A percentile compares a stretch with the other conserved stretches of the same genome.
phyloP scores from a whole-genome alignment of 2,329 filamentous ascomycete species.

The Talaromyces islandicus region DNA sequence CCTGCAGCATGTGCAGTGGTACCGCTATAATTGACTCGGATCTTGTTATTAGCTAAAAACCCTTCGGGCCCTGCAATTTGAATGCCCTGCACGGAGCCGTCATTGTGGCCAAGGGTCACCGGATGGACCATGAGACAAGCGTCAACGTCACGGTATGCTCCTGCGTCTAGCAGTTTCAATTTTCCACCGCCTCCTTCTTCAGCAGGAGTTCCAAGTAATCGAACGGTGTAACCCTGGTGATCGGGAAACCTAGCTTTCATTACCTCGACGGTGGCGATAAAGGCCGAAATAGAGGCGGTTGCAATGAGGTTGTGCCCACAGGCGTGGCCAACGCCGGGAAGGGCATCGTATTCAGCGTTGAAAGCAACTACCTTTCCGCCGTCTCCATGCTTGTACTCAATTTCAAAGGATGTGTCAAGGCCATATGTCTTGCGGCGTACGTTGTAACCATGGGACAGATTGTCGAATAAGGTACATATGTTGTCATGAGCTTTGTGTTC shows the following conservation, averaged over 20 bases:
- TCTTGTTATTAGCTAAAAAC: conserved; percentile 9
- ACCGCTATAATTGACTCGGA: conserved; percentile 38
- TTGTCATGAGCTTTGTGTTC: conserved; percentile 15
- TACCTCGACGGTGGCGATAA: conserved; percentile 8
- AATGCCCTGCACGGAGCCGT: conserved; percentile 7
- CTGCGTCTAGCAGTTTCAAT: conserved; percentile 30
- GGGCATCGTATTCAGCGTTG: conserved; percentile 19
- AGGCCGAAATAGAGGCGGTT: conserved; percentile 13
- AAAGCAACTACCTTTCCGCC: conserved; percentile 14
- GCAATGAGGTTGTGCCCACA: conserved; percentile 17
- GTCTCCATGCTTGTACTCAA: conserved; percentile 12
- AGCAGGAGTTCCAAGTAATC: conserved; percentile 23
- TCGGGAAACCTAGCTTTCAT: conserved; percentile 9
- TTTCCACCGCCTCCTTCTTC: conserved; percentile 26
- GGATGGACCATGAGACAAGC: conserved; percentile 34
- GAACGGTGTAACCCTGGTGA: conserved; percentile 20
- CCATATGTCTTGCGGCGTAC: conserved; percentile 14
- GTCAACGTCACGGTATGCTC: conserved; percentile 26
- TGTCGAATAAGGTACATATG: conserved; percentile 13
- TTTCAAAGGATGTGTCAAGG: conserved; percentile 11
- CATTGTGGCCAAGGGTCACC: conserved; percentile 11
- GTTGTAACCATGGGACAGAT: conserved; percentile 1
- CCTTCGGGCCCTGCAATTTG: conserved; percentile 9
- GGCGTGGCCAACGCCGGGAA: conserved; percentile 18
- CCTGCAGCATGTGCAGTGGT: conserved; percentile 52